These are phyloP conservation scores for Starmerella sp. DNA, from an alignment of 805 yeast genomes.

Conservation along the genomic window DNA sequence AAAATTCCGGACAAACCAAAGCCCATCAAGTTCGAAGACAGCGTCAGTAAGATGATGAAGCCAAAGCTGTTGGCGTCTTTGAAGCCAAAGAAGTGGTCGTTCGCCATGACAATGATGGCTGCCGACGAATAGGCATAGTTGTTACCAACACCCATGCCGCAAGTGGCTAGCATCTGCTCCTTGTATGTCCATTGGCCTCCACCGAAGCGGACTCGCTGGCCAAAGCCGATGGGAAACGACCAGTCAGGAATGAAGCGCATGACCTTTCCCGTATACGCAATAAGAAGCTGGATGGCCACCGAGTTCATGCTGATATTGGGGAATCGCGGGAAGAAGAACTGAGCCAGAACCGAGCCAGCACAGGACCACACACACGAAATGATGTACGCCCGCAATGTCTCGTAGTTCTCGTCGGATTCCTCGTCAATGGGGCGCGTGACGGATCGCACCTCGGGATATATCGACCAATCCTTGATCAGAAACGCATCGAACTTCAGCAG, in stretches of 20 bases:
- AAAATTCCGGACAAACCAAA: slow-evolving; percentile 55
- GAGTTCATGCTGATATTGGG: slow-evolving; percentile 43
- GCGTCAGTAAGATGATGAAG: slow-evolving; percentile 42
- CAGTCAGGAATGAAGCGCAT: slow-evolving; percentile 26
- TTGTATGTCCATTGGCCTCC: slow-evolving; percentile 43
- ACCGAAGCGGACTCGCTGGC: slow-evolving; percentile 29
- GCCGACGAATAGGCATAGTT: slow-evolving; percentile 19
- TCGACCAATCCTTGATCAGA: slow-evolving; percentile 35
- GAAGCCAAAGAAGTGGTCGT: slow-evolving; percentile 21
- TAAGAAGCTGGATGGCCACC: slow-evolving; percentile 45
- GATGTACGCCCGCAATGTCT: slow-evolving; percentile 42
- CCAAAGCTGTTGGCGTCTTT: slow-evolving; percentile 29
- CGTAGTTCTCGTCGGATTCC: slow-evolving; percentile 33
- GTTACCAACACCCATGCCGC: slow-evolving; percentile 22
- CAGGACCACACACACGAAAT: slow-evolving; percentile 41
- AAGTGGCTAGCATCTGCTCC: slow-evolving; percentile 13
- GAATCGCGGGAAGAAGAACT: slow-evolving; percentile 44
- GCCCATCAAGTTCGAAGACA: slow-evolving; percentile 52
- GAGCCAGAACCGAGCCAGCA: slow-evolving; percentile 45
- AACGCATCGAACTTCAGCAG: slow-evolving; percentile 34
- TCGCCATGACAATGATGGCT: slow-evolving; percentile 28
- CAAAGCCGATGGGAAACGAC: slow-evolving; percentile 10
- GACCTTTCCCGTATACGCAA: slow-evolving; percentile 46
- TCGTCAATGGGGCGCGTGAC: slow-evolving; percentile 44
- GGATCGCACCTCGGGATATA: slow-evolving; percentile 53